These are phyloP conservation scores for Magnaporthales sp. DNA, from an alignment of 2,329 filamentous ascomycete genomes.

Conservation along the genomic window DNA sequence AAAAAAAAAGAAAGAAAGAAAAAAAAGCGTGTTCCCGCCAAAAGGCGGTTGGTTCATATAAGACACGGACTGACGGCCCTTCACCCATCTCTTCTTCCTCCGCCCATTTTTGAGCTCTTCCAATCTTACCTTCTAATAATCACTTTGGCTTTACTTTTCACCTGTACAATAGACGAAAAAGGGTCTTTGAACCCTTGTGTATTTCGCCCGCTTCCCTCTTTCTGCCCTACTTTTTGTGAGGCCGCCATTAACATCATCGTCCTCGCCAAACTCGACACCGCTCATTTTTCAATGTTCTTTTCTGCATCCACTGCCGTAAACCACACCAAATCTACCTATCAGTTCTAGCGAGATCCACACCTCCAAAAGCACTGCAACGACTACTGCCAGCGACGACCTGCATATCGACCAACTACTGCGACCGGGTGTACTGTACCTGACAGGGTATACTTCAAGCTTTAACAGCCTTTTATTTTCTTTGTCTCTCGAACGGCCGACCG, in stretches of 20 bases:
- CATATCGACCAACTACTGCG: background rate
- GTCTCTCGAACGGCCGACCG: background rate
- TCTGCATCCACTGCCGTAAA: background rate
- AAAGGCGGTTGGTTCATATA: constrained; percentile 2
- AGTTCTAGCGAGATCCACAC: constrained; percentile 4
- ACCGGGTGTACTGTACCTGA: constrained; percentile 1
- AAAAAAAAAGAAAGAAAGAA: background rate
- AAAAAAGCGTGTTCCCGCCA: background rate
- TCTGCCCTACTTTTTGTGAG: background rate
- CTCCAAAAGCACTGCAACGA: background rate
- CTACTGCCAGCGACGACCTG: background rate
- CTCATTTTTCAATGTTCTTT: background rate
- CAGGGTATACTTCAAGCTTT: background rate
- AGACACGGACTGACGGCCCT: constrained; percentile 1
- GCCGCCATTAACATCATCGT: background rate
- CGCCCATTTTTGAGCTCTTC: background rate
- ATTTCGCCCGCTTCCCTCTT: background rate
- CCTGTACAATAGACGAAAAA: constrained; percentile 4
- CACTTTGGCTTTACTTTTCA: background rate
- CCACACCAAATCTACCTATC: background rate
- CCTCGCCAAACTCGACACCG: background rate
- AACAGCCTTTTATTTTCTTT: background rate
- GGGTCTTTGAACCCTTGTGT: background rate
- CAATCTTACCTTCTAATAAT: constrained; percentile 1
- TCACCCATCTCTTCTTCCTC: background rate